Base-by-base conservation (phyloP, 2,329 filamentous ascomycete species). In the Thielaviopsis ethacetica region DNA sequence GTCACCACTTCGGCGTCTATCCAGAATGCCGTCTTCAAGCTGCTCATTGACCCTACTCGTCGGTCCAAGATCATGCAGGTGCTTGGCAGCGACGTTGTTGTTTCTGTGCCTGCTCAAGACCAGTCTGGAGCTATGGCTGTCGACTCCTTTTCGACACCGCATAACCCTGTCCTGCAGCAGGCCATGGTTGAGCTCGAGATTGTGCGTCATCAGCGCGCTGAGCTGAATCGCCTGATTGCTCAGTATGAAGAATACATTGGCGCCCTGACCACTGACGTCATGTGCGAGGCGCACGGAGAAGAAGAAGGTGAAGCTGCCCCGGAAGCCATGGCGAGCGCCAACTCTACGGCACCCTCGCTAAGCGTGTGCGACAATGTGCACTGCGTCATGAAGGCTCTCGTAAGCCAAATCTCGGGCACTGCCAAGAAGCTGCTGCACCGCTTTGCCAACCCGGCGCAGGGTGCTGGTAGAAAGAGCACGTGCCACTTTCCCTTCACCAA, bases 1-100 rank as follows among this genome's bases (percentile, higher is more conserved):
- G 22, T 47, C 5, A 58, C 59, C 1, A 53, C 56, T n/a, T 51
- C 22, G 15, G 47, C 59, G 10, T 26, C 59, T 12, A 38, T 59
- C 5, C 59, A 61, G 24, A 61, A 61, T 53, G 44, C 59, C 3
- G 59, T 61, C n/a, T 61, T 61, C 24, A 61, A 61, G 26, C 53
- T 61, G 12, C 38, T 61, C 27, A 59, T 61, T 34, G 60, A 62
- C 13, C 57, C 57, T 17, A 62, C 57, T 5, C 50, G 50, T 17
- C 50, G 44, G n/a, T 50, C 44, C n/a, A 62, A 59, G 54, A 51
- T 62, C 26, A 26, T 55, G 21, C 56, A 61, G 30, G 59, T 61
- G 26, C 47, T 61, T 24, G 59, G 59, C 10, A 58, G 56, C 21
- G 59, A 59, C 44, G 22, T 61, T 34, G 44, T 26, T 3, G 38